phyloP scores from a whole-genome alignment of 2,329 filamentous ascomycete species.

The Pleoardoris graminearum region DNA sequence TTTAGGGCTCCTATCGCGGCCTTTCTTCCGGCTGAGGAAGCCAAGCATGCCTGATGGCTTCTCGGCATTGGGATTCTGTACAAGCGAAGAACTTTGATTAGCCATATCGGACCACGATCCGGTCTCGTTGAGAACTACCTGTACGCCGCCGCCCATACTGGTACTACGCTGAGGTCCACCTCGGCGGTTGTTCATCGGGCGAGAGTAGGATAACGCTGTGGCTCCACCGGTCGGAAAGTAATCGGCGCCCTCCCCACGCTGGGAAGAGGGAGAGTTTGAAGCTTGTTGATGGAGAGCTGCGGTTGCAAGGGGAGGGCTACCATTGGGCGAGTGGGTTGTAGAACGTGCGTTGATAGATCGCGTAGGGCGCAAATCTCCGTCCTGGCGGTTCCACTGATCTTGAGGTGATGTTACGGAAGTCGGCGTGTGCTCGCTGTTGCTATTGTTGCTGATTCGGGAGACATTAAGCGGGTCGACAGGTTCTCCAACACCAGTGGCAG shows the following conservation, averaged over 20 bases:
- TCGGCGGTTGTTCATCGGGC: conserved; percentile 51
- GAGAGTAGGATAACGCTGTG: conserved; percentile 42
- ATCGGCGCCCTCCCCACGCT: conserved; percentile 41
- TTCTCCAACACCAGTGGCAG: conserved; percentile 32
- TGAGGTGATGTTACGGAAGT: conserved; percentile 37
- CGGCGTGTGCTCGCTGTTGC: conserved; percentile 37
- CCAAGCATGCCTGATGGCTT: conserved; percentile 81
- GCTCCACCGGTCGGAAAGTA: conserved; percentile 39
- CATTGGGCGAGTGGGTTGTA: conserved; percentile 53
- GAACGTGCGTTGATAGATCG: conserved; percentile 45
- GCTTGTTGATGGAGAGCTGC: conserved; percentile 30
- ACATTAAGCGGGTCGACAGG: conserved; percentile 32
- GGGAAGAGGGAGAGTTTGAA: conserved; percentile 36
- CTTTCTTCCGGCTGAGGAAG: conserved; percentile 87
- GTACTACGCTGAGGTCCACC: conserved; percentile 69
- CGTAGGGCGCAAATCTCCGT: conserved; percentile 44
- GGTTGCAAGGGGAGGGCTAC: conserved; percentile 50
- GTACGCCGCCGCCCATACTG: conserved; percentile 80
- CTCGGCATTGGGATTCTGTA: conserved; percentile 49
- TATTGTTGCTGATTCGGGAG: conserved; percentile 42
- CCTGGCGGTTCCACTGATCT: conserved; percentile 40
- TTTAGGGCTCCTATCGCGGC: conserved; percentile 87
- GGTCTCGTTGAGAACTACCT: conserved; percentile 86
- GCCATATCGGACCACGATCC: conserved; percentile 92
- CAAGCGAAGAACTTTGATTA: conserved; percentile 75